phyloP scores from a whole-genome alignment of 116 monocot genomes.

The Trichopus zeylanicus region DNA sequence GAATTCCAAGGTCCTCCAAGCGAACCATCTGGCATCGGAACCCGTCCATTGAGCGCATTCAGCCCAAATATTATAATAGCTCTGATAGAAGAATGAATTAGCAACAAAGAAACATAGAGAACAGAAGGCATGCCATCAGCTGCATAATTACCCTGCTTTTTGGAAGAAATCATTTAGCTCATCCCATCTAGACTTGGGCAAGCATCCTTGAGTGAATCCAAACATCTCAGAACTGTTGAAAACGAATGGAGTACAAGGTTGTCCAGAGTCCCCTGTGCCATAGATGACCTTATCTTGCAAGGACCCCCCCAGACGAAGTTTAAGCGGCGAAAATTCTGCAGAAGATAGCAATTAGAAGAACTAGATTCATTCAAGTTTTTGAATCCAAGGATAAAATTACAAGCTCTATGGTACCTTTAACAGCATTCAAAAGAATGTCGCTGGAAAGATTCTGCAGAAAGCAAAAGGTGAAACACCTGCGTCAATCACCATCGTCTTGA shows the following conservation, averaged over 20 bases:
- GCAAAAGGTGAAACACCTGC: conserved; percentile 38
- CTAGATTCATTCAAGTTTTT: not conserved
- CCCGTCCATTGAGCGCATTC: conserved; percentile 84
- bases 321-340: conserved; percentile 82
- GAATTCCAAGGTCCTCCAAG: conserved; percentile 76
- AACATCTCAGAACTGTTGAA: conserved; percentile 68
- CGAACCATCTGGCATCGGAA: conserved; percentile 58
- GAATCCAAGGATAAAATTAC: no score
- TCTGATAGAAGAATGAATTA: conserved; percentile 37
- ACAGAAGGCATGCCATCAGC: no score
- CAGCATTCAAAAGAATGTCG: conserved; percentile 67
- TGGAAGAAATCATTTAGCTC: conserved; percentile 78
- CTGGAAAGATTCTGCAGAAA: conserved; percentile 78
- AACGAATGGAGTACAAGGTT: conserved; percentile 50
- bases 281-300: conserved; percentile 90
- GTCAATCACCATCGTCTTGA: conserved; percentile 38
- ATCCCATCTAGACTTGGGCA: conserved; percentile 84
- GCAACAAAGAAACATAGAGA: no score
- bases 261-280: conserved; percentile 21
- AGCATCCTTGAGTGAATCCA: conserved; percentile 75
- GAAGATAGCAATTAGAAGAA: not conserved
- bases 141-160: conserved; percentile 53
- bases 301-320: conserved; percentile 77
- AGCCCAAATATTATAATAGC: conserved; percentile 68
- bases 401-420: conserved; percentile 51